A percentile compares a stretch with the other conserved stretches of the same genome.
Conservation (phyloP, 805 yeast species). For the Metschnikowia amazonensis region DNA sequence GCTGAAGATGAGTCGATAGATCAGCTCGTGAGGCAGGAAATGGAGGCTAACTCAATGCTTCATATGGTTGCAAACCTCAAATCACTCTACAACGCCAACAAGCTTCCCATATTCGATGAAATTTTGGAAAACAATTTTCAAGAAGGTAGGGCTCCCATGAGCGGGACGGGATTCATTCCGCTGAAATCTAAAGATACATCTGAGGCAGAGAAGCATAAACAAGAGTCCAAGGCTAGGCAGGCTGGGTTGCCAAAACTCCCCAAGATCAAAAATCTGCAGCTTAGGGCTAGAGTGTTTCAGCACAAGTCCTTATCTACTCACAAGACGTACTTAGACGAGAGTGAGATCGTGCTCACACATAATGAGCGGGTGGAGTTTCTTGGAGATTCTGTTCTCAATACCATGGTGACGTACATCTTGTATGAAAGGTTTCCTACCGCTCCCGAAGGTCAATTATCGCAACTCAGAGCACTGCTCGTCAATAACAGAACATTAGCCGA, state of each 20-base stretch:
- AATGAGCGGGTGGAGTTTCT: constrained; percentile 87
- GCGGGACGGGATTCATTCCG: background rate
- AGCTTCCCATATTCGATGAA: constrained; percentile 53
- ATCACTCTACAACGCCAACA: constrained; percentile 45
- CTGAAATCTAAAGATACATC: background rate
- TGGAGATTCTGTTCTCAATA: constrained; percentile 83
- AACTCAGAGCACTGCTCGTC: constrained; percentile 64
- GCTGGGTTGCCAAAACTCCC: constrained; percentile 65
- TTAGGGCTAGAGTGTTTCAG: constrained; percentile 69
- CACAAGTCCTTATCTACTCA: constrained; percentile 72
- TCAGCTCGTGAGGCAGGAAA: constrained; percentile 45
- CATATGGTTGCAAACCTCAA: constrained; percentile 59
- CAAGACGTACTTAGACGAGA: constrained; percentile 50
- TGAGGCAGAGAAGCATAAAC: no score
- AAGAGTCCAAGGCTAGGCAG: background rate
- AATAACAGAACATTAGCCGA: constrained; percentile 67
- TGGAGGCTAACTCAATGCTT: constrained; percentile 52
- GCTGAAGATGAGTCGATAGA: constrained; percentile 31
- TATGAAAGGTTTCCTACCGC: constrained; percentile 64
- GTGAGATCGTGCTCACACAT: constrained; percentile 58
- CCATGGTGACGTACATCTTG: constrained; percentile 64
- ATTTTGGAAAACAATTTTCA: constrained; percentile 39
- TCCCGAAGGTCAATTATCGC: constrained; percentile 78
- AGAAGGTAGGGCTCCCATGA: background rate
- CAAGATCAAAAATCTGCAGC: constrained; percentile 51